phyloP scores from a whole-genome alignment of 2,329 filamentous ascomycete species.

The Macrophomina pseudophaseolina region DNA sequence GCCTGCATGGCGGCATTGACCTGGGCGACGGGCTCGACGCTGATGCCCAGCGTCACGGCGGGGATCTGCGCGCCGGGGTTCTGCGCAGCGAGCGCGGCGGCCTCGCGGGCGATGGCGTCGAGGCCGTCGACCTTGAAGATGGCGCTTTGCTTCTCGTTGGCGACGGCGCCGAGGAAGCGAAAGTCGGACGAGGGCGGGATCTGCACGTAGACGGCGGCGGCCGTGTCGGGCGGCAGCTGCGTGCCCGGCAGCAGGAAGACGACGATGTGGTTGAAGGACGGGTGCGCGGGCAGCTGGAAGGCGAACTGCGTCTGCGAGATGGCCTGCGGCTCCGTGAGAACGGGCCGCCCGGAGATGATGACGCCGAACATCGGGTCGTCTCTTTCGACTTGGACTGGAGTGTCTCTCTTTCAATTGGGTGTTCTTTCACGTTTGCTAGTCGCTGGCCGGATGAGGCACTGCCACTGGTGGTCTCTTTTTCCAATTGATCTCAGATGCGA shows the following conservation, averaged over 20 bases:
- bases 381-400: too few relatives aligned
- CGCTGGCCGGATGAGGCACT: too few relatives aligned
- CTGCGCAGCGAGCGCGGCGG: constrained; percentile 34
- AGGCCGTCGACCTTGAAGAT: constrained; percentile 74
- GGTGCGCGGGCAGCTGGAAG: constrained; percentile 68
- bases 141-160: constrained; percentile 86
- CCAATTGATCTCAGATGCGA: background rate
- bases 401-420: constrained; percentile 2
- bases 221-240: constrained; percentile 73
- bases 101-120: constrained; percentile 1
- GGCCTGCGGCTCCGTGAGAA: constrained; percentile 62
- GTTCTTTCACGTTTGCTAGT: background rate
- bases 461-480: too few relatives aligned
- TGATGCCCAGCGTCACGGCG: constrained; percentile 76
- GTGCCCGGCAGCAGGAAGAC: constrained; percentile 86
- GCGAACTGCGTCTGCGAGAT: constrained; percentile 66
- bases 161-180: constrained; percentile 85
- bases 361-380: constrained; percentile 61
- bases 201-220: constrained; percentile 89
- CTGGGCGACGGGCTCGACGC: constrained; percentile 75
- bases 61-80: constrained; percentile 49
- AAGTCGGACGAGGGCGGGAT: constrained; percentile 68
- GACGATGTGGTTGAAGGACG: constrained; percentile 74
- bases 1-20: constrained; percentile 73
- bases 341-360: constrained; percentile 64